phyloP scores from a whole-genome alignment of 2,329 filamentous ascomycete genomes.

The Orbilia javanica region DNA sequence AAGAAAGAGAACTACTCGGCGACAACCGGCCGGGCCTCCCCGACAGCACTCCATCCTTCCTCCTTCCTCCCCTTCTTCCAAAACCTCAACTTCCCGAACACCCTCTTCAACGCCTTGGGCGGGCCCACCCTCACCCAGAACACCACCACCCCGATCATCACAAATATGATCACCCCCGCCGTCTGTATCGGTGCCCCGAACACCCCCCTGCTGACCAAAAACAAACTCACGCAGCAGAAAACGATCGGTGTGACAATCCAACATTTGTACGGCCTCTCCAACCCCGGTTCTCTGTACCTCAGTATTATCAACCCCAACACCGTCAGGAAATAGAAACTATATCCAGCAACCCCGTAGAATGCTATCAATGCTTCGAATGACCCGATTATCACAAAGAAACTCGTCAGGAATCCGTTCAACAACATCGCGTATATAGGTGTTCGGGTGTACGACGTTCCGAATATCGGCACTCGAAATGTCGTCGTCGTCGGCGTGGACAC shows the following conservation, averaged over 20 bases:
- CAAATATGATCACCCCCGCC: slow-evolving; percentile 85
- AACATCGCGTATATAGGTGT: slow-evolving; percentile 93
- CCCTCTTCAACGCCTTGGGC: slow-evolving; percentile 68
- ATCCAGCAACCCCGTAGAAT: slow-evolving; percentile 97
- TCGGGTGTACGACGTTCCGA: slow-evolving; percentile 63
- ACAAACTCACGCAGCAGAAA: slow-evolving; percentile 97
- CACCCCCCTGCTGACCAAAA: slow-evolving; percentile 86
- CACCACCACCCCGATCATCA: slow-evolving; percentile 83
- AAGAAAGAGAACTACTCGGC: slow-evolving; percentile 15
- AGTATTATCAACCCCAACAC: slow-evolving; percentile 93
- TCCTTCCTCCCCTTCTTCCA: slow-evolving; percentile 71
- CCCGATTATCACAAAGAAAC: slow-evolving; percentile 85
- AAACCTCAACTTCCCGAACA: slow-evolving; percentile 67
- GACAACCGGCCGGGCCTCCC: slow-evolving; percentile 71
- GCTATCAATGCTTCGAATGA: slow-evolving; percentile 90
- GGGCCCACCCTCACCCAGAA: slow-evolving; percentile 85
- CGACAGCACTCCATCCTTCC: slow-evolving; percentile 71
- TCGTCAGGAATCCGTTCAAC: slow-evolving; percentile 81
- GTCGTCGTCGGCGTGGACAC: slow-evolving; percentile 64
- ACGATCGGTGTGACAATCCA: slow-evolving; percentile 98
- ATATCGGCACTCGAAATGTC: slow-evolving; percentile 62
- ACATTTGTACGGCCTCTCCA: slow-evolving; percentile 91
- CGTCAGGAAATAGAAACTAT: slow-evolving; percentile 96
- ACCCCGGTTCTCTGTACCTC: slow-evolving; percentile 83
- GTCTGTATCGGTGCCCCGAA: slow-evolving; percentile 94